These are phyloP conservation scores for Neofusicoccum cordaticola DNA, from an alignment of 2,329 filamentous ascomycete genomes.

Conservation along the genomic window DNA sequence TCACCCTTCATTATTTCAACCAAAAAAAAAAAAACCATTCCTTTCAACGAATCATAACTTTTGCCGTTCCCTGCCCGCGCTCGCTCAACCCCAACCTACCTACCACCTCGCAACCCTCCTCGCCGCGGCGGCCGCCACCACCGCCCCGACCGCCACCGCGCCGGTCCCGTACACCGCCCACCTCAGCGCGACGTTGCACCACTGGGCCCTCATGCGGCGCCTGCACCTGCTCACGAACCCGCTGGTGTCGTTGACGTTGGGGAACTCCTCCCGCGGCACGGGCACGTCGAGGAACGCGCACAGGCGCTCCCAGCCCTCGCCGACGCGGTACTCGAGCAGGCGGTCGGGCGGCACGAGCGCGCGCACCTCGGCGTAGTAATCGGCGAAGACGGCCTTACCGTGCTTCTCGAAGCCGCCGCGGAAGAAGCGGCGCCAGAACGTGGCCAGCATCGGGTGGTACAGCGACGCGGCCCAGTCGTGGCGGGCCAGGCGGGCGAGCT, in stretches of 20 bases:
- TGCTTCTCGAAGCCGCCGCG: constrained; percentile 1
- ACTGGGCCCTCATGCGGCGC: constrained; percentile 53
- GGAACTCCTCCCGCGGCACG: constrained; percentile 26
- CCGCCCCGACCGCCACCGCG: constrained; percentile 32
- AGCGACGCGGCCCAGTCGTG: constrained; percentile 16
- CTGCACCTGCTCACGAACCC: constrained; percentile 55
- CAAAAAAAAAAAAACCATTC: too few species aligned
- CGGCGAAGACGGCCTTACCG: constrained; percentile 10
- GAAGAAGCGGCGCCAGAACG: neutral
- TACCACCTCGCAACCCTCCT: neutral
- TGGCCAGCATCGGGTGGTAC: constrained; percentile 49
- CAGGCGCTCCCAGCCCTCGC: constrained; percentile 29
- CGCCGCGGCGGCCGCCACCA: neutral
- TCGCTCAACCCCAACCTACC: neutral
- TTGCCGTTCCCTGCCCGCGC: too few species aligned
- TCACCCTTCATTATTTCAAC: too few species aligned
- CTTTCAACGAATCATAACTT: too few species aligned
- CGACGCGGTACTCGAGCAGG: constrained; percentile 26
- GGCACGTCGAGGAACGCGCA: constrained; percentile 29
- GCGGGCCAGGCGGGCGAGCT: constrained; percentile 23
- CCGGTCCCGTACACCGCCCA: constrained; percentile 50
- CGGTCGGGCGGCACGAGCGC: constrained; percentile 22
- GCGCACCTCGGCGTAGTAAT: constrained; percentile 21
- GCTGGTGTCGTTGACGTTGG: constrained; percentile 29
- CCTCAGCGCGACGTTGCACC: constrained; percentile 54